Base-by-base conservation (phyloP, 2,329 filamentous ascomycete species). In the Aspergillus tubingensis region DNA sequence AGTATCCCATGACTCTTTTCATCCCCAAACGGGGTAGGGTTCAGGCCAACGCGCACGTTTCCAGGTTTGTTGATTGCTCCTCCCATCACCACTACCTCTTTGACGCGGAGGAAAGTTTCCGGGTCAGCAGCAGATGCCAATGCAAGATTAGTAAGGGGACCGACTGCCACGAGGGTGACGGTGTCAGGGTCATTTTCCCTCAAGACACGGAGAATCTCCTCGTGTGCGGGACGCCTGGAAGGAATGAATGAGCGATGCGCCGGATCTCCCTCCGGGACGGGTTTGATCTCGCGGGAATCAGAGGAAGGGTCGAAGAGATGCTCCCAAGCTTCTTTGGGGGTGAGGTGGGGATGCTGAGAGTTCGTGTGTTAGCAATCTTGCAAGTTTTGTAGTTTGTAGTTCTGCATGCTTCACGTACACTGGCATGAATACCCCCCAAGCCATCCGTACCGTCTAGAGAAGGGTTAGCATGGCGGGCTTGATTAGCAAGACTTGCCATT, bases 31-130 rank as follows among this genome's bases (percentile, higher is more conserved):
- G 8, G 58, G 30, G 21, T 17, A 4, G 30, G 10, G 6, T 36
- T 36, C 32, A 36, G 32, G 19, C 3, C 17, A 10, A n/a, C 39
- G 49, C 87, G 88, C 71, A 91, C 87, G 76, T 99, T 99, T 67
- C 95, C 95, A 54, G 88, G 84, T 48, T 87, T 80, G 61, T 90
- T 83, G 57, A 99, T 85, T 23, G 91, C 88, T 61, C 95, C 95
- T 61, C 94, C 95, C 95, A 99, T 99, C 50, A 97, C 91, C 3
- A 96, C 89, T 3, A 99, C 85, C 76, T 98, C 92, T 75, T 96
- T 96, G 52, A 88, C 91, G 47, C 88, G 87, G 58, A 99, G 82
- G 76, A 99, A 97, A 0, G 92, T 89, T 76, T 94, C 91, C 0
- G 93, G 89, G 67, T 98, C 94, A 70, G 92, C 87, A 13, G 92